Base-by-base conservation (phyloP, 2,329 filamentous ascomycete species). In the Neofusicoccum sp. region DNA sequence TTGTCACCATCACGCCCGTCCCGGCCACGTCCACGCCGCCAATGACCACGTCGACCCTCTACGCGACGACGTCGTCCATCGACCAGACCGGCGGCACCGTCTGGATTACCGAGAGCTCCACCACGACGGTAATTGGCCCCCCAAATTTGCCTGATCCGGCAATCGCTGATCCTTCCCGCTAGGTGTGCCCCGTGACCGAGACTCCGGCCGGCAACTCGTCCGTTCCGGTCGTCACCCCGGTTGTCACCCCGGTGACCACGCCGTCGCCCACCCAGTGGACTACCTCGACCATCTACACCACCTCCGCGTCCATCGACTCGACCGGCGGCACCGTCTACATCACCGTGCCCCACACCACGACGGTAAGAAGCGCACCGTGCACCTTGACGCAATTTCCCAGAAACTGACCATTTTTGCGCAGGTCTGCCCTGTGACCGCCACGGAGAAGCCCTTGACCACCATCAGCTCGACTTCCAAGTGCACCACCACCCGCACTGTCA, bases 361-460 rank as follows among this genome's bases (percentile, higher is more conserved):
- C 58, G 9, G 51, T 56, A 31, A 33, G 51, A 16, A 0, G 9
- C 36, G 26, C 26, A 56, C 24, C 14, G 26, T 28, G 16, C n/a
- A 9, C 33, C 6, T 8, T 4, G 11, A 9, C 16, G 6, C 24
- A 30, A 40, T 24, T 41, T 33, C 24, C 24, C 14, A 3, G 26
- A 31, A 33, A 54, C 36, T 54, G 49, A 54, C 36, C n/a, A 31
- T 14, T 47, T 34, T 33, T 16, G 14, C 6, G 14, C 16, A 56
- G 51, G 47, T 60, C 30, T 60, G 58, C 47, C 58, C 58, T n/a
- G 58, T 60, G 16, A 60, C 57, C 26, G 57, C 57, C 40, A 60
- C 58, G 4, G 58, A 60, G 45, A n/a, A 8, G 4, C 14, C 58
- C n/a, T n/a, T 24, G 9, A n/a, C 8, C 33, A 41, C 36, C 34